Conservation (phyloP, 2,329 filamentous ascomycete genomes). For the Thelonectria blattea region DNA sequence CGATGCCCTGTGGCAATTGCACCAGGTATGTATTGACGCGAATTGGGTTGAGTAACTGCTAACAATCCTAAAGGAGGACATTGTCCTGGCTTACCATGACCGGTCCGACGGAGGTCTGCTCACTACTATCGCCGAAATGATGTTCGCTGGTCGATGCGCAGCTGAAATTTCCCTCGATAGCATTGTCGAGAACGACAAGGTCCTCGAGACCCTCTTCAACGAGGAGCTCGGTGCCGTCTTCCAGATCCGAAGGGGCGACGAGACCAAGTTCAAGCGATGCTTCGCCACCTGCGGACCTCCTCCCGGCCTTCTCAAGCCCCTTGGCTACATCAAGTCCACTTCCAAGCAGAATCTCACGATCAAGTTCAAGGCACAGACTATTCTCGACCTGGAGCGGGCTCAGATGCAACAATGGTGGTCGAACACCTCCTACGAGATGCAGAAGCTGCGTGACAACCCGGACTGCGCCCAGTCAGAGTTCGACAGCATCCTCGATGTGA, state of each 20-base stretch:
- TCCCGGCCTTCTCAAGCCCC: slow-evolving; percentile 79
- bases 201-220: slow-evolving; percentile 87
- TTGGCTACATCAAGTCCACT: slow-evolving; percentile 74
- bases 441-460: slow-evolving; percentile 87
- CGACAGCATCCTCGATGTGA: slow-evolving; percentile 72
- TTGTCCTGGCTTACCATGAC: slow-evolving; percentile 93
- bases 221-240: slow-evolving; percentile 96
- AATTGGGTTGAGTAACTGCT: neutral
- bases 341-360: slow-evolving; percentile 79
- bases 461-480: slow-evolving; percentile 85
- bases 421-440: slow-evolving; percentile 88
- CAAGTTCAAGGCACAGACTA: slow-evolving; percentile 69
- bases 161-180: slow-evolving; percentile 84
- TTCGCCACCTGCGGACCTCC: slow-evolving; percentile 91
- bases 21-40: slow-evolving; percentile 40
- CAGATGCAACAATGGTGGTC: slow-evolving; percentile 89
- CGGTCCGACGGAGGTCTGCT: slow-evolving; percentile 91
- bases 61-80: slow-evolving; percentile 47
- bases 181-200: slow-evolving; percentile 65
- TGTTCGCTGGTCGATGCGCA: slow-evolving; percentile 93
- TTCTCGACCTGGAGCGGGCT: slow-evolving; percentile 73
- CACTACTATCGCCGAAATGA: slow-evolving; percentile 94
- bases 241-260: slow-evolving; percentile 86
- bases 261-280: slow-evolving; percentile 84
- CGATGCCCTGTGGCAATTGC: slow-evolving; percentile 75